These are phyloP conservation scores for Russula brevipes DNA, from an alignment of 768 basidiomycete species.

Conservation along the genomic window DNA sequence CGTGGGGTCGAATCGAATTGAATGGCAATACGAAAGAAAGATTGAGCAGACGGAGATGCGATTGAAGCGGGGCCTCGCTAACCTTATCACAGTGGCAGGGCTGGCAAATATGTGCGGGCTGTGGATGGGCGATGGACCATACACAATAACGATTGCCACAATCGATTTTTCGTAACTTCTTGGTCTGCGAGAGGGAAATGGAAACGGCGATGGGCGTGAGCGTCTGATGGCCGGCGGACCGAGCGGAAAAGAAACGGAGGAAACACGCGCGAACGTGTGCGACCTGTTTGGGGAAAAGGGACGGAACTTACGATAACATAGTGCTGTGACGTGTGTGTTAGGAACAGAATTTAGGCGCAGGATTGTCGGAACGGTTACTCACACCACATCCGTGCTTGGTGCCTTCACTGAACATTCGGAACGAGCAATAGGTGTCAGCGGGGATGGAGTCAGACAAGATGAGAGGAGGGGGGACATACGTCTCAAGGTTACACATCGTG, in stretches of 20 bases:
- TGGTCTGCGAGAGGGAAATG: constrained; percentile 38
- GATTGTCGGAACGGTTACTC: constrained; percentile 25
- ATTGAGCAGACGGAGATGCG: constrained; percentile 4
- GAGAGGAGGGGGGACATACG: constrained; percentile 31
- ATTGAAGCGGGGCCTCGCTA: constrained; percentile 24
- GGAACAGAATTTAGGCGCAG: constrained; percentile 27
- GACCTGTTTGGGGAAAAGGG: constrained; percentile 10
- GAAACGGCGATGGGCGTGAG: constrained; percentile 6
- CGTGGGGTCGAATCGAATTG: not conserved
- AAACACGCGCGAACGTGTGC: constrained; percentile 10
- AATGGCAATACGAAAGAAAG: not conserved
- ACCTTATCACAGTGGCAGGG: constrained; percentile 45
- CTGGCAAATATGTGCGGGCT: constrained; percentile 32
- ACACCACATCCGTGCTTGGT: constrained; percentile 68
- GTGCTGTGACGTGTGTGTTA: constrained; percentile 41
- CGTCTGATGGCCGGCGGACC: constrained; percentile 17
- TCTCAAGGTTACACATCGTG: constrained; percentile 39
- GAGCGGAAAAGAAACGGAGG: not conserved
- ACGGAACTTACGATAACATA: constrained; percentile 55
- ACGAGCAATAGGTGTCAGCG: constrained; percentile 23
- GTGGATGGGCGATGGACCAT: constrained; percentile 38
- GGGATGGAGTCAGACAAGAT: constrained; percentile 2
- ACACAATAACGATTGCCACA: constrained; percentile 45
- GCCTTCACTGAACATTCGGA: constrained; percentile 52
- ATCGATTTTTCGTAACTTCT: constrained; percentile 48